Evolutionary conservation across 768 basidiomycete species (phyloP).

Genomic region (Trametes cinnabarina): DNA sequence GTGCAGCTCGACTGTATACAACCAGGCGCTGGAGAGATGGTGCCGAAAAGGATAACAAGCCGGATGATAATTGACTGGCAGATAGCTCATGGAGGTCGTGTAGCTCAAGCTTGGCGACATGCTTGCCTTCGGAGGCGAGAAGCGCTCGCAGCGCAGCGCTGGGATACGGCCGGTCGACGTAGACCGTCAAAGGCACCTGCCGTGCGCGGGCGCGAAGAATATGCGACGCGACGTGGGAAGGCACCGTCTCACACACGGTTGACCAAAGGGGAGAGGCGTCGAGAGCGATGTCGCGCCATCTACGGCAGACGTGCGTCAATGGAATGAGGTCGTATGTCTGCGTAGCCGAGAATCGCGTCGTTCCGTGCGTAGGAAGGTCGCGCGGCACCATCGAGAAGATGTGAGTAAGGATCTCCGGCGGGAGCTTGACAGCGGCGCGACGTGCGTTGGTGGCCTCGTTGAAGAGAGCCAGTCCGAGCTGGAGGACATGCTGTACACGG

Average conservation of each 20-base stretch:
- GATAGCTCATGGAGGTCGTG: background rate
- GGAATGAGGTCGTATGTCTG: constrained; percentile 15
- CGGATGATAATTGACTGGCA: background rate
- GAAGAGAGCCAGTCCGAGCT: background rate
- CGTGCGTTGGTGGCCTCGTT: constrained; percentile 2
- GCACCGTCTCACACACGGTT: constrained; percentile 5
- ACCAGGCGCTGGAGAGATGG: background rate
- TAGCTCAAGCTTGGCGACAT: background rate
- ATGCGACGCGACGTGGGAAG: background rate
- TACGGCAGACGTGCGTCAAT: constrained; percentile 18
- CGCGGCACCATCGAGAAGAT: constrained; percentile 8
- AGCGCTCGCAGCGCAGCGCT: background rate
- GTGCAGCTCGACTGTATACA: background rate
- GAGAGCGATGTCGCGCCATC: constrained; percentile 18
- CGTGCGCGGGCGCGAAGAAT: constrained; percentile 2
- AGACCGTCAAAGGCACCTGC: background rate
- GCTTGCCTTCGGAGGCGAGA: background rate
- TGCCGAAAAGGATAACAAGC: constrained; percentile 7
- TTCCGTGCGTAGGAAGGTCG: background rate
- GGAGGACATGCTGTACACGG: background rate
- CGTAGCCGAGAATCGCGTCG: background rate
- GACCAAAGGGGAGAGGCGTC: constrained; percentile 17
- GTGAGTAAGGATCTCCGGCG: constrained; percentile 15
- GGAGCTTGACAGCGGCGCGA: constrained; percentile 5
- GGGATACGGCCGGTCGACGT: background rate